Evolutionary conservation across 2,329 filamentous ascomycete species (phyloP), one percentile per base, ranked within the genome.

Genomic region (Aspergillus sp.): DNA sequence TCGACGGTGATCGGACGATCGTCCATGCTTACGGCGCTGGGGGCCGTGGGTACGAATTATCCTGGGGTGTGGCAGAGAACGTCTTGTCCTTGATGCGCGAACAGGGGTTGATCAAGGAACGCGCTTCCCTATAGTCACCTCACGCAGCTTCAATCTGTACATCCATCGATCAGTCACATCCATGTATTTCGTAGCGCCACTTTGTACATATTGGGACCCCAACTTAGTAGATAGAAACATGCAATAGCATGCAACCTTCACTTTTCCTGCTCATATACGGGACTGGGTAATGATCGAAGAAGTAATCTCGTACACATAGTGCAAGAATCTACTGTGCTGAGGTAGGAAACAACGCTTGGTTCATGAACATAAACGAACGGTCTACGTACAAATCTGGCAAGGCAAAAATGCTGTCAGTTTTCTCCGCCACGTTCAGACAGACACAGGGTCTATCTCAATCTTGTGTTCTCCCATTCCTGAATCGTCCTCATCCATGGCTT

Each of bases 1-100:
- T 74, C 2, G 51, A 45, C 3, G 59, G 59, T n/a, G 62, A 57
- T 4, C 58, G 54, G 25, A 59, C 52, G 2, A 55, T 75, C 11
- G 71, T 84, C 3, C 81, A 85, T 65, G 81, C 80, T 0, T 86
- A 86, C 62, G 83, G 83, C 0, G 76, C 81, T 17, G 83, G 81
- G 3, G 83, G 83, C 3, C 73, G 83, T n/a, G 83, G 83, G 0
- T 85, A 78, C 58, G 83, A 86, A 67, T 58, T 85, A 6, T 84
- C 81, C 14, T 83, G 82, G 80, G 83, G 83, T 0, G 75, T 85
- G 5, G 83, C 82, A 0, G 74, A 75, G 44, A 78, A 78, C 47
- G 79, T 82, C 9, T 65, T 70, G 2, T 61, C 63, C 17, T 60
- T 81, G 57, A 71, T 80, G 54, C 43, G 60, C 21, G 54, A 62